Evolutionary conservation across 2,329 filamentous ascomycete genomes (phyloP), one percentile per base, ranked within the genome.

Genomic region (Penicillium italicum): DNA sequence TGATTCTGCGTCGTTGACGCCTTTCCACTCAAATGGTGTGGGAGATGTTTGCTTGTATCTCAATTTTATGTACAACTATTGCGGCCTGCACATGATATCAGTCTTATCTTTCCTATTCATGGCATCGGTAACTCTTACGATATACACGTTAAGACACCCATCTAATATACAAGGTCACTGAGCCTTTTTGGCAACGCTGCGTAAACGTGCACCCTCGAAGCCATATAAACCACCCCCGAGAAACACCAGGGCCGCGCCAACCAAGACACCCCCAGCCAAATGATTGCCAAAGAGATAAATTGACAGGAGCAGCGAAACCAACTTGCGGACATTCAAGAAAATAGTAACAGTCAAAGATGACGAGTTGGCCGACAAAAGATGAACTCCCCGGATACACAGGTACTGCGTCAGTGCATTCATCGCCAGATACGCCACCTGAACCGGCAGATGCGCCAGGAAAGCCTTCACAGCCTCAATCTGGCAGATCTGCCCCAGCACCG

Each of bases 311-410:
- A 97, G 82, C 66, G 92, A 97, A 53, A 96, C 88, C 20, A 99
- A 79, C 75, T 99, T 99, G 64, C 94, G 84, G 57, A 99, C 89
- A 71, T 97, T 99, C 57, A 99, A 80, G 45, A 97, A 91, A 65
- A 99, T 96, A 1, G 93, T 97, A 24, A 99, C 94, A 0, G 94
- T 97, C 53, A 99, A 81, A 0, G 94, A 95, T 4, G 92, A 93
- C 4, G 90, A 90, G 52, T 87, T 88, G 0, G 93, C 90, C 1
- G 90, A 92, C 5, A 99, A 80, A n/a, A 96, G 82, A 65, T 97
- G 97, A 55, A 99, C 94, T 1, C 94, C 94, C 3, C 92, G 89
- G 61, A 99, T 97, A 73, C 94, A 99, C 24, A 91, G 84, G 67
- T 97, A 91, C 74, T 99, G 94, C 3, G 94, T 97, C 46, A 95